Evolutionary conservation across 768 basidiomycete species (phyloP).

Genomic region (Tulasnella sp.): DNA sequence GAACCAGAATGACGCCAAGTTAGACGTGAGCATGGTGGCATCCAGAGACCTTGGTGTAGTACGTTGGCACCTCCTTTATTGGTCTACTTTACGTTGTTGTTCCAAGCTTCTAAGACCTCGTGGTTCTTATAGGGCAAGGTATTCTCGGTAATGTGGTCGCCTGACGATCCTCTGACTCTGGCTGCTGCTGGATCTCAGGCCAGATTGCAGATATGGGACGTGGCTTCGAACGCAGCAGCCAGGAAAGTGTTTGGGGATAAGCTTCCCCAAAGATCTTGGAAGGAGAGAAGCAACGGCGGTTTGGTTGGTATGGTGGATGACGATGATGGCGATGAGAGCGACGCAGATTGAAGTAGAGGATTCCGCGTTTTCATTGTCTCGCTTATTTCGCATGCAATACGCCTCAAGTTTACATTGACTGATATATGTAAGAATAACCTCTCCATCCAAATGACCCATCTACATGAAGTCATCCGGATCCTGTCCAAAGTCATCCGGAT

Average conservation of each 20-base stretch:
- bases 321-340: constrained; percentile 26
- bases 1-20: constrained; percentile 53
- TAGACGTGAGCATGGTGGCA: constrained; percentile 70
- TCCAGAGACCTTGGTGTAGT: constrained; percentile 88
- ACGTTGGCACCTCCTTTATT: constrained; percentile 29
- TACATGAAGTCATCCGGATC: constrained; percentile 86
- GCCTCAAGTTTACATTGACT: no score
- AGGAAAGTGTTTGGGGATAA: constrained; percentile 75
- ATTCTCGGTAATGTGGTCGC: constrained; percentile 83
- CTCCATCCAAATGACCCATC: not conserved
- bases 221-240: constrained; percentile 70
- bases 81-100: no score
- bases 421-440: no score
- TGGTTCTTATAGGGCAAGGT: constrained; percentile 69
- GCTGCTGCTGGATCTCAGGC: constrained; percentile 93
- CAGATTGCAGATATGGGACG: constrained; percentile 91
- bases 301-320: constrained; percentile 55
- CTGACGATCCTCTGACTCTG: constrained; percentile 86
- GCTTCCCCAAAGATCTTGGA: constrained; percentile 50
- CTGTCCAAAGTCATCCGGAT: constrained; percentile 69
- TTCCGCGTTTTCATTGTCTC: not conserved
- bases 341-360: not conserved
- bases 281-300: constrained; percentile 39
- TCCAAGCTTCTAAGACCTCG: not conserved
- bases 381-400: not conserved